Evolutionary conservation across 192 early-diverging fungal species (phyloP), one percentile per base, ranked within the genome.

Genomic region (Coemansia erecta): DNA sequence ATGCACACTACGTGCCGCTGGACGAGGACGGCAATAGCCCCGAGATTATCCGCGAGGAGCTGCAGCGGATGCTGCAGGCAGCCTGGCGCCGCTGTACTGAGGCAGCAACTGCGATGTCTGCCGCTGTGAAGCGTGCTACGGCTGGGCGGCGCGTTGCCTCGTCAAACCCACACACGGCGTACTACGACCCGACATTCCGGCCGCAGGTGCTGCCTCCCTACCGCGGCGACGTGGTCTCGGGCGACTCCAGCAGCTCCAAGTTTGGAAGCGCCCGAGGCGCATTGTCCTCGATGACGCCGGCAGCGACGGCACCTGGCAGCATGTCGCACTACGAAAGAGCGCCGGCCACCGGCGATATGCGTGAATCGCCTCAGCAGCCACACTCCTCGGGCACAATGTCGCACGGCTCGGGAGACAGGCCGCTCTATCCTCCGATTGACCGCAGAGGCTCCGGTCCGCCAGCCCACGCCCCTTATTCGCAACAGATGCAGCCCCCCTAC

Each of bases 51-150:
- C 68, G 74, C 49, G 74, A 77, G 43, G 74, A 77, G 57, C 68
- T 77, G 28, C 68, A 71, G 64, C 68, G 64, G 43, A 79, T 79
- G 66, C 70, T 79, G 0, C 62, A 72, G 49, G 63, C 69, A 2
- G 76, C 76, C 1, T 79, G 76, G 76, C 62, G 67, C 17, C 65
- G 76, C 9, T 79, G 76, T 56, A 79, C 76, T 8, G 76, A 79
- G 18, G 76, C 76, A 2, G 70, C 76, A 0, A 50, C 62, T 9
- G 68, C 74, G 24, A 77, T 77, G 74, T 77, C 74, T 18, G 43
- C 74, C 3, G 74, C 68, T 7, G 64, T 67, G 17, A 70, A 63
- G 44, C 63, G 68, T 4, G 64, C 68, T 3, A 61, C 68, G 1
- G 74, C 63, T 23, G 68, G 63, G 37, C 68, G 62, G 15, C 56